Base-by-base conservation (phyloP, 495 filamentous ascomycete genomes). In the Hypomontagnella monticulosa region DNA sequence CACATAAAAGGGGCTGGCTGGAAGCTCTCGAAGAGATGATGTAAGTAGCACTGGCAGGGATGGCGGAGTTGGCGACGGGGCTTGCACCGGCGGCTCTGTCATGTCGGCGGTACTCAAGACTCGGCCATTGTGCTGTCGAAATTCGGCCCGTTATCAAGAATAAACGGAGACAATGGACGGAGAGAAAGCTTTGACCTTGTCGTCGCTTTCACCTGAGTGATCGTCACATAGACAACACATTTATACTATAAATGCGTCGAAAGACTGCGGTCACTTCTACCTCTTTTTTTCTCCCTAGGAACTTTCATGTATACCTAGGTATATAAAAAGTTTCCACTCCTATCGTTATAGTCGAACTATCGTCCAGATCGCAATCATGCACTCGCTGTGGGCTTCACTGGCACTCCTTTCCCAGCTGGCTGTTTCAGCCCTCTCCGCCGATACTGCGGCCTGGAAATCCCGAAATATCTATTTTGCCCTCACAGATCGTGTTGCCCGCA, bases 401-500 rank as follows among this genome's bases (percentile, higher is more conserved):
- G 38, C 42, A 11, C 16, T 62, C 11, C 42, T 74, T 61, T 65
- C 66, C 8, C 68, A 66, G 50, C 41, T 76, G 9, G 18, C 57
- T 58, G 32, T 55, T 8, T 38, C 64, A 20, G 64, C 38, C 14
- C 59, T 75, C 7, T 58, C 75, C 34, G 77, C 76, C 7, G 66
- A 74, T 44, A 56, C 49, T 10, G 66, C 61, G 5, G 71, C 67
- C 49, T 79, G 77, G 77, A 79, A 75, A 56, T 74, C 75, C n/a
- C 67, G 77, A n/a, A 72, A 70, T 10, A 89, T 92, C 61, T 93
- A 92, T 69, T 89, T 91, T 70, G 81, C 91, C 51, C 76, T 93
- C 23, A 92, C 89, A 4, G 91, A 93, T 75, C 84, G 91, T 9
- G 89, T 93, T 63, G 90, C 87, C 15, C 85, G 86, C 15, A 84